A percentile compares a stretch with the other conserved stretches of the same genome.
These are phyloP conservation scores for Russula abietina DNA, from an alignment of 768 basidiomycete genomes.

Conservation along the genomic window DNA sequence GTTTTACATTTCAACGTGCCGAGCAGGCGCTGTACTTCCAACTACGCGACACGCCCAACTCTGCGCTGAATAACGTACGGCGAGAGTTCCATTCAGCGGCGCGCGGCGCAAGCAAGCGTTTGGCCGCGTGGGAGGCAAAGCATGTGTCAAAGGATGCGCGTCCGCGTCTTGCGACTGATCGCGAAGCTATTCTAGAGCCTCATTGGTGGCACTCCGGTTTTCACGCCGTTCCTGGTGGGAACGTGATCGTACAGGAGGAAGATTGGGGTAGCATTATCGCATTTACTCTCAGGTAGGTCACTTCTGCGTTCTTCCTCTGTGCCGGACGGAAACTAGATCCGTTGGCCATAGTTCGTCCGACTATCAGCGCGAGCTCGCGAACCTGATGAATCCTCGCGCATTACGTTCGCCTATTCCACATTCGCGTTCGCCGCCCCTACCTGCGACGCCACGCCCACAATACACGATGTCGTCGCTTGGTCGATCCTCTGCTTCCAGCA, in stretches of 20 bases:
- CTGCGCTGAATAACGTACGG: conserved; percentile 56
- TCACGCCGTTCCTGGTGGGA: conserved; percentile 62
- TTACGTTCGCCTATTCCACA: not conserved
- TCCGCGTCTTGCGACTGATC: conserved; percentile 15
- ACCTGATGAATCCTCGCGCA: conserved; percentile 25
- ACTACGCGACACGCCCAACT: conserved; percentile 41
- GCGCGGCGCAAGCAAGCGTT: conserved; percentile 46
- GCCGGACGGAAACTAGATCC: conserved; percentile 2
- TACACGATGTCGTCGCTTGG: conserved; percentile 24
- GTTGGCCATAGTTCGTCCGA: conserved; percentile 45
- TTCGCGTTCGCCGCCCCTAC: not conserved
- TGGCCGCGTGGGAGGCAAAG: conserved; percentile 60
- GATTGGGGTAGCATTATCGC: conserved; percentile 79
- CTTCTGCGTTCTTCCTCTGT: not conserved
- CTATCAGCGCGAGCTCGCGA: conserved; percentile 42
- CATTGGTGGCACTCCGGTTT: conserved; percentile 59
- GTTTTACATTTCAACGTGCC: conserved; percentile 50
- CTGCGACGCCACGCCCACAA: conserved; percentile 9
- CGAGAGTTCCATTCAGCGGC: conserved; percentile 50
- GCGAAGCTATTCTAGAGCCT: conserved; percentile 40
- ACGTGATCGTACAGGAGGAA: conserved; percentile 59
- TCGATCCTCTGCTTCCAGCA: conserved; percentile 26
- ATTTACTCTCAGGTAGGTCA: conserved; percentile 58
- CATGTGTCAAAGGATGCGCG: conserved; percentile 40
- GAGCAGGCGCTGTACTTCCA: conserved; percentile 57